phyloP scores from a whole-genome alignment of 106 monocot genomes.

The Dendrobium officinale region DNA sequence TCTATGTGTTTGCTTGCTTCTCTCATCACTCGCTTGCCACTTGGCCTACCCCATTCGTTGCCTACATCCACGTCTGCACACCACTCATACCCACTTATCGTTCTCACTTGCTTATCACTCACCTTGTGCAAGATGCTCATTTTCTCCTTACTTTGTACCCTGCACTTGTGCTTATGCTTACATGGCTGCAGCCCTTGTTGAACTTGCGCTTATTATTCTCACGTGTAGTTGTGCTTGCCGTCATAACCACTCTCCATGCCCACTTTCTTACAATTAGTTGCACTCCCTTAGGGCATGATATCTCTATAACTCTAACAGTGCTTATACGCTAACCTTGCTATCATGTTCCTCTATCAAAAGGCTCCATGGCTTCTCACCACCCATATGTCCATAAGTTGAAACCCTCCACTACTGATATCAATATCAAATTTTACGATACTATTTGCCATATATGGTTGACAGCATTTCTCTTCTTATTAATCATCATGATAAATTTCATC shows the following conservation, averaged over 20 bases:
- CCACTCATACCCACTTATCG: neutral
- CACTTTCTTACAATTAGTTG: neutral
- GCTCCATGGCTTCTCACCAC: too few species aligned
- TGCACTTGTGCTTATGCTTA: too few species aligned
- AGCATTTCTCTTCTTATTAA: too few species aligned
- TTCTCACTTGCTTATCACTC: neutral
- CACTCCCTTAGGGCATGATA: too few species aligned
- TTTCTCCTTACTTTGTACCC: neutral
- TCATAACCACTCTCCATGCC: neutral
- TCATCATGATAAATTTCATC: too few species aligned
- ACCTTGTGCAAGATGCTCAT: neutral
- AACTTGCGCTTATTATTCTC: neutral
- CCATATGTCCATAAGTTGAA: too few species aligned
- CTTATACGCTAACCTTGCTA: too few species aligned
- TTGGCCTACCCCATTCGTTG: neutral
- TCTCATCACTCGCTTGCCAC: neutral
- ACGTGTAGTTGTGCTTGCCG: neutral
- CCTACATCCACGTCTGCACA: neutral
- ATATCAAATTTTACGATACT: too few species aligned
- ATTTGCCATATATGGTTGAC: too few species aligned
- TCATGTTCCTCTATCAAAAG: too few species aligned
- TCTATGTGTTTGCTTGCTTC: neutral
- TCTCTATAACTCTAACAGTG: too few species aligned
- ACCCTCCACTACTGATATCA: too few species aligned
- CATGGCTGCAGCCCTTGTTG: neutral